Evolutionary conservation across 768 basidiomycete genomes (phyloP).

Genomic region (Lentinula detonsa): DNA sequence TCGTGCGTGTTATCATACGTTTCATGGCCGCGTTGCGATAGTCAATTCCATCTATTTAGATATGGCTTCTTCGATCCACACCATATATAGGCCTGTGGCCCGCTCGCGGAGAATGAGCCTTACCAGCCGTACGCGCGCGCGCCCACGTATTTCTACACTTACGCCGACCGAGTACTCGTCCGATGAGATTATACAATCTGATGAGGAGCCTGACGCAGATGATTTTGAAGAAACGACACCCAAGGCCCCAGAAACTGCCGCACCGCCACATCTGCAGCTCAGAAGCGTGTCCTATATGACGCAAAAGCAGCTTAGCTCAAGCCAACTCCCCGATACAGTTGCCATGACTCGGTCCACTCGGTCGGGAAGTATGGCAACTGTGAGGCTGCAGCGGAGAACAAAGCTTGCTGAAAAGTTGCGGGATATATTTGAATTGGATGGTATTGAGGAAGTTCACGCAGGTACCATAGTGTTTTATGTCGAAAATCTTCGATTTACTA

Average conservation of each 20-base stretch:
- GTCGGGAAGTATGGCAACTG: slow-evolving; percentile 63
- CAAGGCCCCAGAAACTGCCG: slow-evolving; percentile 21
- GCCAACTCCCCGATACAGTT: background rate
- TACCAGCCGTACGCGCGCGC: slow-evolving; percentile 13
- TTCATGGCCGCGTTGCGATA: background rate
- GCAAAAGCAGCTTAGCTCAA: background rate
- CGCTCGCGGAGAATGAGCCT: slow-evolving; percentile 43
- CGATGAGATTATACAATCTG: slow-evolving; percentile 29
- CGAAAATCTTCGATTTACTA: slow-evolving; percentile 3
- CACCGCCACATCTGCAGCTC: slow-evolving; percentile 5
- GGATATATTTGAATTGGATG: slow-evolving; percentile 80
- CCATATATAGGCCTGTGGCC: slow-evolving; percentile 78
- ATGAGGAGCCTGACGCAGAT: slow-evolving; percentile 39
- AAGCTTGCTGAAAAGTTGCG: slow-evolving; percentile 83
- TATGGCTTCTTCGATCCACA: slow-evolving; percentile 82
- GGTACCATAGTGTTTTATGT: slow-evolving; percentile 25
- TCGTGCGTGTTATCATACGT: slow-evolving; percentile 18
- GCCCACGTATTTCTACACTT: background rate
- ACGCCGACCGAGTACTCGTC: slow-evolving; percentile 7
- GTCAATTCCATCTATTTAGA: slow-evolving; percentile 20
- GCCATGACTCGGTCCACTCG: slow-evolving; percentile 19
- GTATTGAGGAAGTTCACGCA: slow-evolving; percentile 79
- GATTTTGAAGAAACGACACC: slow-evolving; percentile 57
- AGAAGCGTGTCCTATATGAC: slow-evolving; percentile 2
- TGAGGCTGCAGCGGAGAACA: slow-evolving; percentile 59